These are phyloP conservation scores for Lepraria neglecta DNA, from an alignment of 495 filamentous ascomycete genomes.

Conservation along the genomic window DNA sequence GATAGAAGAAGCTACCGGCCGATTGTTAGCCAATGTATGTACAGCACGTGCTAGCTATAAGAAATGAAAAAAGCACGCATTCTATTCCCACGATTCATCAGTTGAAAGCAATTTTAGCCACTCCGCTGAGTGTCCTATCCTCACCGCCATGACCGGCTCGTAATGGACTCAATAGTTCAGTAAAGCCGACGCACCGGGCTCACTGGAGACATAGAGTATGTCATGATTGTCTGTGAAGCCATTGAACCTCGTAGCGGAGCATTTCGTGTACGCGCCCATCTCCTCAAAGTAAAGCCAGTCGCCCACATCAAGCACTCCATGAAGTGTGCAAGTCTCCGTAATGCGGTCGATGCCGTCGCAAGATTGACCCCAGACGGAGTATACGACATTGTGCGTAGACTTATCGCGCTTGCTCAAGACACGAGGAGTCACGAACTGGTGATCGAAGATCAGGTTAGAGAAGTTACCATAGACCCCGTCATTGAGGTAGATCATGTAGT, in stretches of 20 bases:
- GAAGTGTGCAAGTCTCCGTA: constrained; percentile 64
- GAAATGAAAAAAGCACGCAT: too few relatives aligned
- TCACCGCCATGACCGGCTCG: background rate
- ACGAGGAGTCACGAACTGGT: constrained; percentile 83
- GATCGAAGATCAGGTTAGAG: constrained; percentile 97
- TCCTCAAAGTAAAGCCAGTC: constrained; percentile 99
- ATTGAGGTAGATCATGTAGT: constrained; percentile 95
- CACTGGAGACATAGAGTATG: constrained; percentile 88
- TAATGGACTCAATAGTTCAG: constrained; percentile 43
- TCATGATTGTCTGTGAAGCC: constrained; percentile 92
- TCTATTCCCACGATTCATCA: too few relatives aligned
- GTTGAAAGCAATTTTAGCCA: too few relatives aligned
- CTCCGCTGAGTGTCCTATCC: too few relatives aligned
- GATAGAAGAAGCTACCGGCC: too few relatives aligned
- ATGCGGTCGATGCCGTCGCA: constrained; percentile 97
- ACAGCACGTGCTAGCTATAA: too few relatives aligned
- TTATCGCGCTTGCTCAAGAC: constrained; percentile 54
- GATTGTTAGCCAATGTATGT: too few relatives aligned
- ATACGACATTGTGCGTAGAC: constrained; percentile 46
- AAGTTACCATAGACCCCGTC: constrained; percentile 98
- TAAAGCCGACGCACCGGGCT: constrained; percentile 75
- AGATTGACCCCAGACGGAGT: constrained; percentile 97
- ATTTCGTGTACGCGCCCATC: constrained; percentile 98
- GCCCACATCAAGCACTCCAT: constrained; percentile 71
- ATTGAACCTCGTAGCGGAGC: constrained; percentile 96